Evolutionary conservation across 2,329 filamentous ascomycete species (phyloP), one percentile per base, ranked within the genome.

Genomic region (Neoarthrinium moseri): DNA sequence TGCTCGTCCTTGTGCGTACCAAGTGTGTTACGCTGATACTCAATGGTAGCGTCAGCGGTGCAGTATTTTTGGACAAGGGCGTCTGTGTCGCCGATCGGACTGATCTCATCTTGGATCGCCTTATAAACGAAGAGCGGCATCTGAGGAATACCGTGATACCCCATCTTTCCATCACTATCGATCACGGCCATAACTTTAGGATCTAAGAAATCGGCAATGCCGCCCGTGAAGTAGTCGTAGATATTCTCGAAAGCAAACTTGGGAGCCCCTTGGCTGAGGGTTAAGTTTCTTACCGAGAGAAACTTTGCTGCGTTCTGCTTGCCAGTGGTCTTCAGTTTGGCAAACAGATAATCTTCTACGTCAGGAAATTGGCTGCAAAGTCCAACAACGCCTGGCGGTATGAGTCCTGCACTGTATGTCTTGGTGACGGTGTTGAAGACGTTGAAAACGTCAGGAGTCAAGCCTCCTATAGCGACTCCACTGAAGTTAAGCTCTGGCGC

Each of bases 401-500:
- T 47, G 10, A 72, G 55, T 3, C 66, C 67, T 0, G 65, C 51
- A 21, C 55, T 62, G 2, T 42, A 18, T 3, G 51, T 52, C 2
- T 62, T 64, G 17, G 68, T 67, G 10, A 69, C 55, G 0, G 57
- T 47, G 3, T 56, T 32, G 2, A 77, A 43, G 7, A 70, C 66
- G 3, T 54, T 61, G 2, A 59, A 62, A 8, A 71, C 53, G 21
- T 74, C 71, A 0, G 73, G 64, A 0, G 71, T 66, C 4, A 74
- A 50, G 0, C 77, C 77, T 4, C 78, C 77, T 0, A 80, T 50
- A 0, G 73, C 77, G 2, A 68, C 71, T 3, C 75, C 77, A 1
- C 62, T 62, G 24, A 82, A 66, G 2, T 64, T 59, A 5, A 82
- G 57, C 30, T 80, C 75, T 0, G 78, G 75, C 0, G 78, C 78